phyloP scores from a whole-genome alignment of 169 alveolate genomes.

The Toxoplasma gondii region DNA sequence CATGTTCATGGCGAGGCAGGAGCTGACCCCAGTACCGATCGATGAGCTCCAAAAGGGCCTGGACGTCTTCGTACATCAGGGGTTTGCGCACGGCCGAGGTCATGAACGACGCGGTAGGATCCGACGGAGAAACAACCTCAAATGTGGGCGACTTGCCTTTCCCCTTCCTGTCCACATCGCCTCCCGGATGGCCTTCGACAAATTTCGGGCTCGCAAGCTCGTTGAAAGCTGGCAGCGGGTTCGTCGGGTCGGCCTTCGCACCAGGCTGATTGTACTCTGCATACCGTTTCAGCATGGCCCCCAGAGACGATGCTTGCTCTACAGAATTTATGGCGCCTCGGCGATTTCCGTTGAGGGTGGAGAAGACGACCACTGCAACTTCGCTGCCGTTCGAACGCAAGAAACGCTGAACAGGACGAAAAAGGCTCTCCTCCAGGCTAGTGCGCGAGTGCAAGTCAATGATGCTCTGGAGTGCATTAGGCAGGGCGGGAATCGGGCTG shows the following conservation, averaged over 20 bases:
- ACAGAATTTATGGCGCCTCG: slow-evolving; percentile 15
- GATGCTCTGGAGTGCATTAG: background rate
- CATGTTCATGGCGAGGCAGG: slow-evolving; percentile 46
- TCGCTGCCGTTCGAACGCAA: slow-evolving; percentile 51
- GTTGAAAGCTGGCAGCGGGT: background rate
- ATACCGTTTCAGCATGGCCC: background rate
- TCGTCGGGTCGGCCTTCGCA: background rate
- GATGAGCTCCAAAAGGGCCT: slow-evolving; percentile 36
- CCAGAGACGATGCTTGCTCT: slow-evolving; percentile 8
- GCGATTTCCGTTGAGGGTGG: slow-evolving; percentile 60
- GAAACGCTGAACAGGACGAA: slow-evolving; percentile 55
- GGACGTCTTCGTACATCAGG: slow-evolving; percentile 44
- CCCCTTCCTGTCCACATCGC: background rate
- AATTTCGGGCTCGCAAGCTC: background rate
- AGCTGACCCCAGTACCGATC: slow-evolving; percentile 62
- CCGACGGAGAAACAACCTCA: background rate
- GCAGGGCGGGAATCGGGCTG: background rate
- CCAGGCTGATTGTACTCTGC: background rate
- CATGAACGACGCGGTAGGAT: background rate
- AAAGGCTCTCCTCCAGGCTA: slow-evolving; percentile 52
- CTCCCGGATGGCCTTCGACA: background rate
- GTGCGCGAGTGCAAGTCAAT: slow-evolving; percentile 58
- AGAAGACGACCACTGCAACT: slow-evolving; percentile 60
- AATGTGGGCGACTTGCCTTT: background rate
- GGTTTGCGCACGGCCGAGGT: slow-evolving; percentile 50